Evolutionary conservation across 2,329 filamentous ascomycete genomes (phyloP), one percentile per base, ranked within the genome.

Genomic region (Colletotrichum noveboracense): DNA sequence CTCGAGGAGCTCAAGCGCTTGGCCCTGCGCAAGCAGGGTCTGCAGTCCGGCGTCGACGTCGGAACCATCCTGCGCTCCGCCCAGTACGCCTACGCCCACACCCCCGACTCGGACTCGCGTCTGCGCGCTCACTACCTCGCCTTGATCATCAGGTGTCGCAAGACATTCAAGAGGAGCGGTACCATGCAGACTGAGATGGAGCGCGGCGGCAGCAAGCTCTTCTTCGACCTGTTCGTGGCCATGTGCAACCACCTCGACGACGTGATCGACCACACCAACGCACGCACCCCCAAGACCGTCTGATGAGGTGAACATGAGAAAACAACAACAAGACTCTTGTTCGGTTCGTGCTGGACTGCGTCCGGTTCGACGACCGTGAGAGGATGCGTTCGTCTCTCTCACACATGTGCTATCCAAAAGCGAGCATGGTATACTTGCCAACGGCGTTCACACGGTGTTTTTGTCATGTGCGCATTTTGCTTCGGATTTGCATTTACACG

Each of bases 111-210:
- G 81, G 96, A 98, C 89, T 96, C 94, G 83, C 92, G 94, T 82
- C 93, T 98, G 86, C 96, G 96, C 88, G 96, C 96, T 89, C 96
- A 98, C 89, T 98, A 98, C 90, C 93, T 98, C 85, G 95, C 96
- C 85, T 92, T 98, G 87, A 98, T 98, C 87, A 98, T 98, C 89
- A 94, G 96, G 89, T 96, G 95, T 91, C 95, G 96, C 86, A 96
- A 96, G 90, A 98, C 95, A 83, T 98, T 98, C 87, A 98, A 98
- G 93, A 93, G 94, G 87, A 98, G 96, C 89, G 96, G 96, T 87
- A 98, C 96, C 86, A 98, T 98, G 96, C 96, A 98, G 91, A 94
- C 94, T 89, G 96, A 98, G 89, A 98, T 98, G 96, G 95, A 98
- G 89, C 93, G 93, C 86, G 96, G 96, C 85, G 96, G 88, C 82